phyloP scores from a whole-genome alignment of 345 rosid species.

The Camelina sativa region DNA sequence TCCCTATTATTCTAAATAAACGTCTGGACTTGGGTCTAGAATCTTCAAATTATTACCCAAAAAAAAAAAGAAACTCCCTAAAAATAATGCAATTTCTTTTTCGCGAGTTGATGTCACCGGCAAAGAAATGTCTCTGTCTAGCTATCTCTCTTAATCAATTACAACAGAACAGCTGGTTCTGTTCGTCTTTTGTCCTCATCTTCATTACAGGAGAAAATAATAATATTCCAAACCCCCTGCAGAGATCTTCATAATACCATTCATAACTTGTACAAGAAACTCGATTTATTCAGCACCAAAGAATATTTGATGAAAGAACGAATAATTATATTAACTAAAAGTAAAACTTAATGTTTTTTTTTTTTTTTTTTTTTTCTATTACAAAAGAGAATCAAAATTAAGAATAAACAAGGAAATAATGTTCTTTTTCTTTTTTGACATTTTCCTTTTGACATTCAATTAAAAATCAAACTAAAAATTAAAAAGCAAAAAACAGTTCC shows the following conservation, averaged over 20 bases:
- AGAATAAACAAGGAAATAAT: constrained; percentile 33
- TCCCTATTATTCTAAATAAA: background rate
- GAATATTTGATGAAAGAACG: background rate
- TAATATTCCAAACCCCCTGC: constrained; percentile 16
- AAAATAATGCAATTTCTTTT: background rate
- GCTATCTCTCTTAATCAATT: constrained; percentile 27
- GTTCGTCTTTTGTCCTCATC: constrained; percentile 31
- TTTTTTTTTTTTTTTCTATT: constrained; percentile 3
- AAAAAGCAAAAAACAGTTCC: background rate
- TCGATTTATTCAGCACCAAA: background rate
- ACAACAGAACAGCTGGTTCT: constrained; percentile 37
- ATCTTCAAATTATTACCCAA: background rate
- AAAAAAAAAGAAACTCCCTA: no score
- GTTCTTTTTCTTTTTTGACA: constrained; percentile 35
- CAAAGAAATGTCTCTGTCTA: constrained; percentile 10
- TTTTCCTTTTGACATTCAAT: constrained; percentile 32
- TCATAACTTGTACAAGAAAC: background rate
- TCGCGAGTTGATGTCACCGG: constrained; percentile 31
- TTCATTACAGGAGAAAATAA: background rate
- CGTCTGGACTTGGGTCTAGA: background rate
- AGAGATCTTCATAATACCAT: constrained; percentile 18
- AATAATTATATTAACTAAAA: background rate
- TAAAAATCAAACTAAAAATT: constrained; percentile 28
- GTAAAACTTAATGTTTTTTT: background rate
- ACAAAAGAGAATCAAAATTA: constrained; percentile 25